Conservation (phyloP, 495 filamentous ascomycete species). For the Clohesyomyces aquaticus region DNA sequence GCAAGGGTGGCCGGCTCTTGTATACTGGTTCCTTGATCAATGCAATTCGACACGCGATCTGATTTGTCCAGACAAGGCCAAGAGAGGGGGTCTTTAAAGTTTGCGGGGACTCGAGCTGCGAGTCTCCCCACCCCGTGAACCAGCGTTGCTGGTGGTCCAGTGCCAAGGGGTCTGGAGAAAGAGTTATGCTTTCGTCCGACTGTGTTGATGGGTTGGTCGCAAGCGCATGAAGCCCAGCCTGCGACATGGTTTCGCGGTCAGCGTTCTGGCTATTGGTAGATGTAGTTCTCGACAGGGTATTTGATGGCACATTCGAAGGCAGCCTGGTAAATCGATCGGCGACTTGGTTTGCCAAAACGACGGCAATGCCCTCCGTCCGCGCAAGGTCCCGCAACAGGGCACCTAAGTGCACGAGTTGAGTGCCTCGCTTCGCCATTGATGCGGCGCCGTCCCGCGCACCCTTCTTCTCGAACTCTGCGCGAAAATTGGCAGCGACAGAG, state of each 20-base stretch:
- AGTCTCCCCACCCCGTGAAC: slow-evolving; percentile 92
- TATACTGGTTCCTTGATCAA: slow-evolving; percentile 59
- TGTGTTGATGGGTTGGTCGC: slow-evolving; percentile 40
- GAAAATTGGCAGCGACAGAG: slow-evolving; percentile 90
- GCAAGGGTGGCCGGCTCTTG: slow-evolving; percentile 19
- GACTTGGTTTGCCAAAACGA: slow-evolving; percentile 97
- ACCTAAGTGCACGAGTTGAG: slow-evolving; percentile 77
- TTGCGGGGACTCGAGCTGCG: slow-evolving; percentile 40
- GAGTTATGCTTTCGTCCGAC: slow-evolving; percentile 44
- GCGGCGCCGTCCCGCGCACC: slow-evolving; percentile 38
- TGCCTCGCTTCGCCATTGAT: slow-evolving; percentile 62
- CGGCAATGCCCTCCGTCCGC: slow-evolving; percentile 68
- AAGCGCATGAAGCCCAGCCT: not conserved
- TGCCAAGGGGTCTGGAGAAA: slow-evolving; percentile 58
- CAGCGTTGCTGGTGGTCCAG: slow-evolving; percentile 88
- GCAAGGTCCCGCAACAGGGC: slow-evolving; percentile 75
- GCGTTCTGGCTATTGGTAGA: slow-evolving; percentile 34
- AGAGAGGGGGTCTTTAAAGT: slow-evolving; percentile 79
- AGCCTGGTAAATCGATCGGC: slow-evolving; percentile 71
- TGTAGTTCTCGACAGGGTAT: slow-evolving; percentile 21
- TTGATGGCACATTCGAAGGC: slow-evolving; percentile 5
- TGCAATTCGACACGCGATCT: slow-evolving; percentile 79
- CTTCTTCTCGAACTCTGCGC: slow-evolving; percentile 78
- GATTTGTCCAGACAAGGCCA: slow-evolving; percentile 87
- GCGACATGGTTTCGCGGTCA: slow-evolving; percentile 8